Percentiles rank a stretch among this genome's conserved stretches.
Conservation (phyloP, 208 protist species). For the Wallacemonas sp. region DNA sequence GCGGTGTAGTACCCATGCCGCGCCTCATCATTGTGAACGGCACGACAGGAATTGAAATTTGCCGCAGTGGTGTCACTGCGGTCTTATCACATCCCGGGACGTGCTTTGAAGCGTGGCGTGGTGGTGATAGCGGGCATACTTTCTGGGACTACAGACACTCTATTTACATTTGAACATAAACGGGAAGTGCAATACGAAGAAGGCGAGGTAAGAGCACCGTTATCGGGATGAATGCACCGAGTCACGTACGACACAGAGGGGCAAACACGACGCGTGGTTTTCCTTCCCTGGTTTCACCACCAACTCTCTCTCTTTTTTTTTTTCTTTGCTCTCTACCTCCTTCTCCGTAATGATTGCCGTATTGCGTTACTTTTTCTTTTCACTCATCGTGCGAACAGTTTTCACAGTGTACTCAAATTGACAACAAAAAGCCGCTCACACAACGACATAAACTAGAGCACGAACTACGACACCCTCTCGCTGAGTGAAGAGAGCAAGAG, state of each 20-base stretch:
- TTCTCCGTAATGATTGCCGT: background rate
- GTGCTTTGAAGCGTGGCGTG: constrained; percentile 64
- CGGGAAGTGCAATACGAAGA: no score
- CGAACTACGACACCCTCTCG: no score
- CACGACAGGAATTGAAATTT: constrained; percentile 60
- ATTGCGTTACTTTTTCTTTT: background rate
- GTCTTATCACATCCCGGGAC: constrained; percentile 59
- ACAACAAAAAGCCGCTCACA: no score
- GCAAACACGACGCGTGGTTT: no score
- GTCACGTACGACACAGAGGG: background rate
- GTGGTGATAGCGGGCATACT: constrained; percentile 34
- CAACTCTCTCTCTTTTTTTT: background rate
- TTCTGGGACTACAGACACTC: constrained; percentile 39
- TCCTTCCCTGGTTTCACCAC: background rate
- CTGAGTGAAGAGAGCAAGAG: no score
- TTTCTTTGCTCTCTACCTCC: background rate
- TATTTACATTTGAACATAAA: constrained; percentile 27
- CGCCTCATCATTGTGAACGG: constrained; percentile 70
- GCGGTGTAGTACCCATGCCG: constrained; percentile 51
- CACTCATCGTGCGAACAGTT: no score
- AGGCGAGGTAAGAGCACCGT: no score
- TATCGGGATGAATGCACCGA: no score
- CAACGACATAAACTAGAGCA: no score
- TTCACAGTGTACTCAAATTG: no score
- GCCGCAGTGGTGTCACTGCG: constrained; percentile 63